phyloP scores from a whole-genome alignment of 73 alveolate genomes.

The Paramecium tetraurelia region DNA sequence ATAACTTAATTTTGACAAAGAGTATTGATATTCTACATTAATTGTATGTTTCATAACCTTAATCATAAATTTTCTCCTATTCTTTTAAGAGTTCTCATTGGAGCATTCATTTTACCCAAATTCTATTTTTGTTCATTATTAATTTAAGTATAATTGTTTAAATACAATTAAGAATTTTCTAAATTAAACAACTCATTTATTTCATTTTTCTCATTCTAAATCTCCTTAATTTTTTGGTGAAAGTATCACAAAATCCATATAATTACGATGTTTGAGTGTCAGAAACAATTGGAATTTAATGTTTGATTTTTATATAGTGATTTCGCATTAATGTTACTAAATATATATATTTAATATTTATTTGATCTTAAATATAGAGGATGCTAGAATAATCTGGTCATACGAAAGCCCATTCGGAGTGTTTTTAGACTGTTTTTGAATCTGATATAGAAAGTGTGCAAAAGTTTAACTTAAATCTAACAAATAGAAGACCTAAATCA shows the following conservation, averaged over 20 bases:
- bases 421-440: not conserved
- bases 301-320: not conserved
- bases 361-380: not conserved
- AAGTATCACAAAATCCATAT: not conserved
- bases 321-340: too few species aligned
- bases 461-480: not conserved
- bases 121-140: not conserved
- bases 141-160: not conserved
- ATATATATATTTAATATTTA: not conserved
- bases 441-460: not conserved
- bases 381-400: conserved; percentile 1
- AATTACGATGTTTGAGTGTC: not conserved
- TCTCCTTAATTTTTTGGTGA: not conserved
- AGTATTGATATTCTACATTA: not conserved
- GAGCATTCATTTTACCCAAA: not conserved
- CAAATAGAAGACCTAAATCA: conserved; percentile 7
- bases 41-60: not conserved
- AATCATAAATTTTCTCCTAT: not conserved
- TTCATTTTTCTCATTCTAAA: not conserved
- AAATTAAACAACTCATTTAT: not conserved
- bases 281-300: not conserved
- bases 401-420: not conserved
- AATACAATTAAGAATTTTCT: not conserved
- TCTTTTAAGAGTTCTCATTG: too few species aligned
- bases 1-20: conserved; percentile 42